Evolutionary conservation across 805 yeast genomes (phyloP).

Genomic region (Wickerhamomyces bisporus): DNA sequence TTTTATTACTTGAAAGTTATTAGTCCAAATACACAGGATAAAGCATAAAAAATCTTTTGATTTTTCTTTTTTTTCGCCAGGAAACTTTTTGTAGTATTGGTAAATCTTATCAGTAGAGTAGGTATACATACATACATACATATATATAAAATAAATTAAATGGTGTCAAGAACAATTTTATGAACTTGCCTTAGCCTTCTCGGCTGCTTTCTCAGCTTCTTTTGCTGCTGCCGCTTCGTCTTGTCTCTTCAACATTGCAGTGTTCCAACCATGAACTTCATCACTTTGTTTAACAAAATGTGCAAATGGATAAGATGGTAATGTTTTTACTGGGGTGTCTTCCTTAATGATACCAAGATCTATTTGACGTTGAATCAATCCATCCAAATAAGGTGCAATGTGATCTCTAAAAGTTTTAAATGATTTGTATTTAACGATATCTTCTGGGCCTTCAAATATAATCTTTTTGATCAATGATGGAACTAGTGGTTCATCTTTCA

Average conservation of each 20-base stretch:
- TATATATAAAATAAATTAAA: no score
- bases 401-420: constrained; percentile 58
- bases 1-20: background rate
- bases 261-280: constrained; percentile 38
- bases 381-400: constrained; percentile 51
- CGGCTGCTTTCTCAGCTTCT: background rate
- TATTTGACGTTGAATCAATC: constrained; percentile 51
- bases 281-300: constrained; percentile 37
- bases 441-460: constrained; percentile 61
- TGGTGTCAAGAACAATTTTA: background rate
- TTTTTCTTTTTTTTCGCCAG: no score
- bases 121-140: no score
- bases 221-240: constrained; percentile 8
- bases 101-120: no score
- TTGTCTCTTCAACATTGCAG: constrained; percentile 22
- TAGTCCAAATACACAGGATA: background rate
- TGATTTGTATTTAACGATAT: constrained; percentile 58
- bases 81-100: no score
- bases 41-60: no score
- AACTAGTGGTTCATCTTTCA: constrained; percentile 75
- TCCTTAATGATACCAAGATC: constrained; percentile 48
- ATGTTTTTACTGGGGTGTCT: constrained; percentile 54
- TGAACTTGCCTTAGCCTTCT: background rate
- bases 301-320: constrained; percentile 63
- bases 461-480: constrained; percentile 62